Evolutionary conservation across 2,329 filamentous ascomycete genomes (phyloP).

Genomic region (Xylogone sp.): DNA sequence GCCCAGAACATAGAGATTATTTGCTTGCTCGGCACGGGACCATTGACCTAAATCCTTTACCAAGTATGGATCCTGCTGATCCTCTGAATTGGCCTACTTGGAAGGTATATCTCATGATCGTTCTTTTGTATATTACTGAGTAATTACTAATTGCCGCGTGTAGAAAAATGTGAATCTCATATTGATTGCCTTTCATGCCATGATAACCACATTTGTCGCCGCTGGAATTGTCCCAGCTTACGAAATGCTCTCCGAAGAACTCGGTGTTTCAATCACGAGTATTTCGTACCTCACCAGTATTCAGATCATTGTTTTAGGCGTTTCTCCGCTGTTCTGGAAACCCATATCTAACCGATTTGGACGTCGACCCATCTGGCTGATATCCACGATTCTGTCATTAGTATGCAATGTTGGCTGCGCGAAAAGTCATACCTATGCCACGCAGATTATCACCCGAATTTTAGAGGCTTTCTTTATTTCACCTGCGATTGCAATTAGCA

Average conservation of each 20-base stretch:
- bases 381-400: constrained; percentile 41
- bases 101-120: constrained; percentile 33
- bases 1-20: constrained; percentile 40
- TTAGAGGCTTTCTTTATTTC: constrained; percentile 50
- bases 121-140: not conserved
- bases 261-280: constrained; percentile 38
- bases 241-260: constrained; percentile 41
- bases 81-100: constrained; percentile 51
- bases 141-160: constrained; percentile 1
- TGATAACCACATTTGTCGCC: constrained; percentile 49
- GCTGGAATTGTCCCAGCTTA: constrained; percentile 48
- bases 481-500: constrained; percentile 49
- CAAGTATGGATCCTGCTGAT: constrained; percentile 44
- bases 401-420: constrained; percentile 49
- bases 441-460: constrained; percentile 44
- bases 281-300: constrained; percentile 47
- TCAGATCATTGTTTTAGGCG: constrained; percentile 48
- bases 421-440: constrained; percentile 39
- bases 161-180: constrained; percentile 45
- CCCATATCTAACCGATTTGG: constrained; percentile 48
- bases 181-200: constrained; percentile 48
- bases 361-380: constrained; percentile 46
- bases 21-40: constrained; percentile 48
- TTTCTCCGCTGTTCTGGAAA: constrained; percentile 48
- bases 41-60: constrained; percentile 46